Evolutionary conservation across 495 filamentous ascomycete species (phyloP), one percentile per base, ranked within the genome.

Genomic region (Penicillium mononematosum): DNA sequence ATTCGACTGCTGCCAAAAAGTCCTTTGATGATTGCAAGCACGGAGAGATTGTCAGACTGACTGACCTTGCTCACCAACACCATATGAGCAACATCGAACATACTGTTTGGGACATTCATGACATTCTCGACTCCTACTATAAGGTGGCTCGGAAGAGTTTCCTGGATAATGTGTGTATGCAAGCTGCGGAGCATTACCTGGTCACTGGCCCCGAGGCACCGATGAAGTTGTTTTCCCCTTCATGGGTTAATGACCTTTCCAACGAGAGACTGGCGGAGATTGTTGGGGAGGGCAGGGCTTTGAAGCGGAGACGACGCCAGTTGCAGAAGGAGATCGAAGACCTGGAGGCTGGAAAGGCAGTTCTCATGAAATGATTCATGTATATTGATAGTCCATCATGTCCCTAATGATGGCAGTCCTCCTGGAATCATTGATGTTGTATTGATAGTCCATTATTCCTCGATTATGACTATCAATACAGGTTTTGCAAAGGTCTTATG

Each of bases 71-170:
- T n/a, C 8, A 48, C 12, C 44, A 44, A 1, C 5, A 62, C 5
- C 34, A 65, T 25, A 78, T 78, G 64, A 73, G 65, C 56, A 88
- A 85, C 53, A 51, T 55, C 0, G 67, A 80, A 0, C 70, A 52
- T 17, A 58, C 64, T 4, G 55, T 74, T 1, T 48, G 67, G 9
- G 75, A 77, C 17, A 72, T 77, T n/a, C 72, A 75, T 29, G 72
- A 77, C 29, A 70, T 69, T 11, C 58, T 77, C 9, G 68, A 71
- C 32, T 58, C 74, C 0, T 78, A 74, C 51, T 74, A 77, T 61
- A 70, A 75, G 38, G 70, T 78, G 7, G 61, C 70, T 2, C 17
- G 57, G 24, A 70, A 72, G 41, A 47, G 65, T 0, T 72, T 72
- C 49, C 25, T 62, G 1, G 67, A 74, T 42, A 74, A 70, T 49